These are phyloP conservation scores for Coprinopsis cinerea DNA, from an alignment of 768 basidiomycete genomes.

Conservation along the genomic window DNA sequence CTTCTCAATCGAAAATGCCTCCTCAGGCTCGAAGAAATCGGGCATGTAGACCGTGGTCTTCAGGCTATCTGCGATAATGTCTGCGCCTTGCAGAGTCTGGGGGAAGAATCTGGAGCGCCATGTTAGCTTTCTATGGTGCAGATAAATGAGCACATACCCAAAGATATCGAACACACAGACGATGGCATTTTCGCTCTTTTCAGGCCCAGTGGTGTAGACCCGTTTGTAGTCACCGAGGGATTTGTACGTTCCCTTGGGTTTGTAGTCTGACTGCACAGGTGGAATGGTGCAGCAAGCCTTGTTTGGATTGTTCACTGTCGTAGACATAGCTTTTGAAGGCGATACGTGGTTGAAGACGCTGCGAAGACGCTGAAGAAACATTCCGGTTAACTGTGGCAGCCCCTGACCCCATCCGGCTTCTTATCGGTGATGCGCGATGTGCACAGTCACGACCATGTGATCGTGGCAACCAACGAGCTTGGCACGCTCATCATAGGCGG, in stretches of 20 bases:
- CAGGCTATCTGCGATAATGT: conserved; percentile 49
- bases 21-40: conserved; percentile 54
- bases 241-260: conserved; percentile 44
- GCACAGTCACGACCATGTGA: conserved; percentile 1
- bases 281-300: conserved; percentile 51
- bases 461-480: background rate
- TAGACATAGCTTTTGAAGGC: conserved; percentile 27
- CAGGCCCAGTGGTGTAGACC: conserved; percentile 48
- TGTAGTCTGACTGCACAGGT: conserved; percentile 47
- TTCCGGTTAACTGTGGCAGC: too few relatives aligned
- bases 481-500: too few relatives aligned
- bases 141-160: conserved; percentile 30
- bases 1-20: conserved; percentile 40
- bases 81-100: conserved; percentile 60
- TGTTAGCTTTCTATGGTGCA: too few relatives aligned
- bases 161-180: conserved; percentile 62
- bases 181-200: conserved; percentile 42
- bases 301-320: conserved; percentile 33
- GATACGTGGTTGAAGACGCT: background rate
- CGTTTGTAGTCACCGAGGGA: conserved; percentile 42
- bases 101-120: conserved; percentile 41
- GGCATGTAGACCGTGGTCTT: conserved; percentile 59
- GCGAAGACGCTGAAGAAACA: background rate
- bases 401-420: too few relatives aligned
- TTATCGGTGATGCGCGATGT: too few relatives aligned